These are phyloP conservation scores for Trichaptum fuscoviolaceum DNA, from an alignment of 768 basidiomycete species.

Conservation along the genomic window DNA sequence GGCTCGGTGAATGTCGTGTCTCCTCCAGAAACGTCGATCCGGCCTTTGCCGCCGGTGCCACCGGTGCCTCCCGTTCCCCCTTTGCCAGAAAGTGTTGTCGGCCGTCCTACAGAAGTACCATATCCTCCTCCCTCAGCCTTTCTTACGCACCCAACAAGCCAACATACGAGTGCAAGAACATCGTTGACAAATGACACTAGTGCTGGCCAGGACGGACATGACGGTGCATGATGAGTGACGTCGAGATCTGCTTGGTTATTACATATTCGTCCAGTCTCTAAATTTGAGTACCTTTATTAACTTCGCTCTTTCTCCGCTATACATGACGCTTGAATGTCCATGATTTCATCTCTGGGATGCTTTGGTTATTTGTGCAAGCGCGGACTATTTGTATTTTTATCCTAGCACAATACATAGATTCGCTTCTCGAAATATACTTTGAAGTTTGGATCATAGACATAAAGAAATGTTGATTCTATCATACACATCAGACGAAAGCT, in stretches of 20 bases:
- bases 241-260: no score
- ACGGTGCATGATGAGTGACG: no score
- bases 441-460: neutral
- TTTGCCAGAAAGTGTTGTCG: neutral
- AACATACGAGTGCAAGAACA: no score
- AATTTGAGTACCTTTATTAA: neutral
- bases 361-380: neutral
- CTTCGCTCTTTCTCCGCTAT: neutral
- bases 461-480: neutral
- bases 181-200: no score
- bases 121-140: no score
- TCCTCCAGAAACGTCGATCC: neutral
- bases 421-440: neutral
- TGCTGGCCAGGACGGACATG: no score
- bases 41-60: neutral
- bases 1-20: no score
- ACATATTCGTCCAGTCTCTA: no score
- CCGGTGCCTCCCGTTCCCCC: neutral
- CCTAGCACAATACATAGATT: neutral
- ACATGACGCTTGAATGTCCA: neutral
- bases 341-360: neutral
- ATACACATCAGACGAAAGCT: neutral
- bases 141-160: no score
- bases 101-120: neutral
- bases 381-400: constrained; percentile 1